Evolutionary conservation across 306 rosid genomes (phyloP), one percentile per base, ranked within the genome.

Genomic region (Senna siamea): DNA sequence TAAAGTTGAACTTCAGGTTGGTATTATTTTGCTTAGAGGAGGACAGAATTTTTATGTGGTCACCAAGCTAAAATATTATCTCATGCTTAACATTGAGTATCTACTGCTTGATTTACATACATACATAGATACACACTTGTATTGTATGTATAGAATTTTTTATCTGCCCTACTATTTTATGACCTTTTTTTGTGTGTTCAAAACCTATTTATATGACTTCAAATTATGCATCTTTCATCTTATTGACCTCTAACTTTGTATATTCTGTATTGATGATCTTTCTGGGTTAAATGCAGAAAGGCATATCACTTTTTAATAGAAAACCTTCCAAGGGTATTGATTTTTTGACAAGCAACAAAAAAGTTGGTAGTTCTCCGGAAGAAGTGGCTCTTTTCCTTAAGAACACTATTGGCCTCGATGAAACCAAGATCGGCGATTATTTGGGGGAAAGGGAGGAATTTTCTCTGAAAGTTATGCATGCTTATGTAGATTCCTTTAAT

Each of bases 361-460:
- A 95, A 48, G 56, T 90, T 83, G 98, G 89, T 69, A 75, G 85
- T 73, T 84, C 98, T 70, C 93, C 99, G 48, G 98, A 83, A 83
- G 92, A 85, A 19, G 99, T 95, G 82, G 98, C 97, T 69, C 72
- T 85, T 81, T 95, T 95, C 82, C 85, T 95, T 74, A 95, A 82
- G 89, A 92, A 90, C 74, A 90, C 90, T 57, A 59, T 71, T 71
- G 92, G 96, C 82, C 86, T 95, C 54, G 87, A 95, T 81, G 96
- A 92, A 80, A 87, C 89, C 20, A 83, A 81, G 85, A 95, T 95
- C 47, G 99, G 99, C 72, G 99, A 95, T 69, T 95, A 89, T 87
- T 80, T 95, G 87, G 99, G 99, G 64, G 99, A 95, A 74, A 90
- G 99, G 85, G 98, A 92, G 64, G 99, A 95, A 51, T 95, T 92